Conservation (phyloP, 345 rosid genomes). For the Dimocarpus longan region DNA sequence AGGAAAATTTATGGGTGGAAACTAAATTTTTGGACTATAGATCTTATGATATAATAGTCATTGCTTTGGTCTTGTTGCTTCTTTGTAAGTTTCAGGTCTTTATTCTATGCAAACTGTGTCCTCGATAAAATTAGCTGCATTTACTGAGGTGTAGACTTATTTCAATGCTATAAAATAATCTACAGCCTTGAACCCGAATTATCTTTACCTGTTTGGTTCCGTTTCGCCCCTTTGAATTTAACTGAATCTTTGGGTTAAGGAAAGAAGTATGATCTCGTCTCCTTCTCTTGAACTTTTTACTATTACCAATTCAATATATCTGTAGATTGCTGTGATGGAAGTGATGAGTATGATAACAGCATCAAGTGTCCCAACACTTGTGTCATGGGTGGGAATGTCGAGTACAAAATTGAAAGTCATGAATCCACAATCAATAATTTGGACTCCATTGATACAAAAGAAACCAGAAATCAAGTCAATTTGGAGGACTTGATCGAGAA, state of each 20-base stretch:
- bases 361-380: slow-evolving; percentile 57
- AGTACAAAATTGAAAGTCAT: slow-evolving; percentile 49
- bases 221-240: not conserved
- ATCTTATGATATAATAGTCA: not conserved
- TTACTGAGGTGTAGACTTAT: not conserved
- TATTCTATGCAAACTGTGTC: not conserved
- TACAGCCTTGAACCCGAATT: not conserved
- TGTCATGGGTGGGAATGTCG: slow-evolving; percentile 67
- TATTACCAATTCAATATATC: slow-evolving; percentile 7
- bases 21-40: not conserved
- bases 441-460: slow-evolving; percentile 31
- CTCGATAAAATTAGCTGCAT: not conserved
- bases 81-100: not conserved
- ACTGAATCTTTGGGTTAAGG: not conserved
- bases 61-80: not conserved
- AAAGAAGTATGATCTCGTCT: slow-evolving; percentile 1
- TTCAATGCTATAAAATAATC: not conserved
- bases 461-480: slow-evolving; percentile 23
- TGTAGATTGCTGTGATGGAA: slow-evolving; percentile 78
- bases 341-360: slow-evolving; percentile 61
- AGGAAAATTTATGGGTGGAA: not conserved
- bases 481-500: slow-evolving; percentile 44
- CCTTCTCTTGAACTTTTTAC: not conserved
- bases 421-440: slow-evolving; percentile 24
- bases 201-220: not conserved